phyloP scores from a whole-genome alignment of 208 protist genomes.

The Trypanosoma lewisi region DNA sequence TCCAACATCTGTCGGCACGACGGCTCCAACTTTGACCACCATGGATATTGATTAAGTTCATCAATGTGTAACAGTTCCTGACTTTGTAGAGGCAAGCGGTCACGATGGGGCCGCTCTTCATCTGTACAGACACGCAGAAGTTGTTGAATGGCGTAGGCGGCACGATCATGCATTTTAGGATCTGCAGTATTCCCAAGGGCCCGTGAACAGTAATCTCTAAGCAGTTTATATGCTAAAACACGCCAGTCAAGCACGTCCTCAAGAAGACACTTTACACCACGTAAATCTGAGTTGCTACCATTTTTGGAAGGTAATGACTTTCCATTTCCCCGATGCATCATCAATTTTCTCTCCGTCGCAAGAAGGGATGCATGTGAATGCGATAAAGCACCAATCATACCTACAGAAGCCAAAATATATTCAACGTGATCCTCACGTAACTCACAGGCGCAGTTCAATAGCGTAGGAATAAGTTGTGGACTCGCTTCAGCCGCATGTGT shows the following conservation, averaged over 20 bases:
- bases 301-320: background rate
- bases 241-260: slow-evolving; percentile 65
- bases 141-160: slow-evolving; percentile 84
- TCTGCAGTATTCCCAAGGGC: slow-evolving; percentile 78
- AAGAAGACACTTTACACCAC: slow-evolving; percentile 7
- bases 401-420: slow-evolving; percentile 64
- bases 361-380: slow-evolving; percentile 14
- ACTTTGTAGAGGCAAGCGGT: slow-evolving; percentile 36
- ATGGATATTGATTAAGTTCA: slow-evolving; percentile 73
- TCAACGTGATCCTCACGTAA: slow-evolving; percentile 44
- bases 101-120: slow-evolving; percentile 40
- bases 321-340: background rate
- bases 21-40: slow-evolving; percentile 68
- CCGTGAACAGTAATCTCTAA: slow-evolving; percentile 64
- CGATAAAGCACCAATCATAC: slow-evolving; percentile 69
- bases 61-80: slow-evolving; percentile 54
- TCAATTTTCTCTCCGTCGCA: background rate
- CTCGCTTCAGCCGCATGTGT: slow-evolving; percentile 39
- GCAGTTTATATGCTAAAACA: slow-evolving; percentile 52
- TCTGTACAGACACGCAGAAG: slow-evolving; percentile 68
- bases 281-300: background rate
- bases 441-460: slow-evolving; percentile 66
- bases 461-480: slow-evolving; percentile 53
- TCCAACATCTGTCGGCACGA: slow-evolving; percentile 57
- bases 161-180: slow-evolving; percentile 75